Evolutionary conservation across 495 filamentous ascomycete genomes (phyloP).

Genomic region (Xylaria palmicola): DNA sequence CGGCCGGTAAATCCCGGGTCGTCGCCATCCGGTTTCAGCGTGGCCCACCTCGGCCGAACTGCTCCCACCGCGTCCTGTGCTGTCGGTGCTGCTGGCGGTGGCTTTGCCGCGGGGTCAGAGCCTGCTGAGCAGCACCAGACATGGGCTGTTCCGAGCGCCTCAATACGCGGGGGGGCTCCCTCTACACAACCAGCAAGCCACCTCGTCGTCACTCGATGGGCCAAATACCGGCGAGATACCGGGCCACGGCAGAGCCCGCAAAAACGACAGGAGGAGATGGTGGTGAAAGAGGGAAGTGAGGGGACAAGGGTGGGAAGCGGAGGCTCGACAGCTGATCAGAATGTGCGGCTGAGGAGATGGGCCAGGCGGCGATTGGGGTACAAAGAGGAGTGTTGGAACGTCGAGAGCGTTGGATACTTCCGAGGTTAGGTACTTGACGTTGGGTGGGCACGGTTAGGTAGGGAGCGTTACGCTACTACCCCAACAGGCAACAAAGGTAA

Average conservation of each 20-base stretch:
- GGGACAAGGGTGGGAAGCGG: not conserved
- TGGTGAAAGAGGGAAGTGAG: conserved; percentile 10
- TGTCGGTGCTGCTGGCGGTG: not conserved
- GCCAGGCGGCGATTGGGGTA: no score
- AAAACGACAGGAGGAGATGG: not conserved
- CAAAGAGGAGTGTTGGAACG: no score
- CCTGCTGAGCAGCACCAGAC: not conserved
- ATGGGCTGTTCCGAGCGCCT: not conserved
- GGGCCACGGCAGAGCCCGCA: not conserved
- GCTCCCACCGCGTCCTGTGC: not conserved
- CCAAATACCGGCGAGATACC: no score
- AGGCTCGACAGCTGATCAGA: not conserved
- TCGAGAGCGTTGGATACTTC: no score
- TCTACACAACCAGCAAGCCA: not conserved
- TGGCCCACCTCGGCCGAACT: conserved; percentile 1
- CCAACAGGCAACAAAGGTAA: conserved; percentile 6
- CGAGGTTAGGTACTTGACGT: not conserved
- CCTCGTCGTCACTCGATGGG: not conserved
- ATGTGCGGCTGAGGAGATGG: conserved; percentile 8
- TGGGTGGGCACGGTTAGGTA: no score
- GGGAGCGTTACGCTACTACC: not conserved
- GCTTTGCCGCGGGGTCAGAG: conserved; percentile 2
- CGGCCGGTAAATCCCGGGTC: not conserved
- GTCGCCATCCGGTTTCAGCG: conserved; percentile 4
- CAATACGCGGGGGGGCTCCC: not conserved